Conservation (phyloP, 1,284 basidiomycete species). For the Fomitiporia mediterranea region DNA sequence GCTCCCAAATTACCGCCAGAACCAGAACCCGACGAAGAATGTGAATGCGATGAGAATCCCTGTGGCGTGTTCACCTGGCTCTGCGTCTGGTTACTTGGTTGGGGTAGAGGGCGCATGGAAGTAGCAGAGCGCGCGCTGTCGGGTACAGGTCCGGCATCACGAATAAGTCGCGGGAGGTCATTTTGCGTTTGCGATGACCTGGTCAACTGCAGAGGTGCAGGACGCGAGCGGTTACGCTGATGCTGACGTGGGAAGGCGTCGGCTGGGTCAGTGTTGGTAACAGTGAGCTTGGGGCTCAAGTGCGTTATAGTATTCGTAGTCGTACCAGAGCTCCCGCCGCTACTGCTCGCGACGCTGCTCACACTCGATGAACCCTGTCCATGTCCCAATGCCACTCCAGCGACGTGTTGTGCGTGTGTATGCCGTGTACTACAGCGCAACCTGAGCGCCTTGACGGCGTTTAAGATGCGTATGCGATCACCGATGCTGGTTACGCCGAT, state of each 20-base stretch:
- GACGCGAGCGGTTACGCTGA: constrained; percentile 48
- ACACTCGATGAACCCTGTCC: background rate
- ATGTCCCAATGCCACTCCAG: constrained; percentile 5
- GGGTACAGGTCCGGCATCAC: constrained; percentile 45
- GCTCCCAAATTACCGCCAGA: constrained; percentile 27
- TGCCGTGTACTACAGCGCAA: constrained; percentile 31
- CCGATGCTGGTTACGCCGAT: constrained; percentile 87
- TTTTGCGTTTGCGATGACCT: constrained; percentile 35
- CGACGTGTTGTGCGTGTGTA: background rate
- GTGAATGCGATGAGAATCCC: constrained; percentile 25
- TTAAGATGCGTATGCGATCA: constrained; percentile 81
- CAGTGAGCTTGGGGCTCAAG: constrained; percentile 21
- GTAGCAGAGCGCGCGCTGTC: constrained; percentile 45
- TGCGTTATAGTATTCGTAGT: background rate
- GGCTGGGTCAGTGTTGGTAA: constrained; percentile 20
- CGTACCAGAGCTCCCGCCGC: constrained; percentile 21
- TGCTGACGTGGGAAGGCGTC: constrained; percentile 23
- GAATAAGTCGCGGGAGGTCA: constrained; percentile 65
- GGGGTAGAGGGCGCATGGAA: constrained; percentile 42
- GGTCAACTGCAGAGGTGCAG: constrained; percentile 62
- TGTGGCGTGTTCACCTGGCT: constrained; percentile 23
- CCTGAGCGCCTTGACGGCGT: constrained; percentile 77
- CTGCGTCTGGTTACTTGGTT: constrained; percentile 22
- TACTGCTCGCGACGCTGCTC: constrained; percentile 24
- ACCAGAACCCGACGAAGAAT: constrained; percentile 26